Evolutionary conservation across 495 filamentous ascomycete genomes (phyloP).

Genomic region (Rostrohypoxylon terebratum): DNA sequence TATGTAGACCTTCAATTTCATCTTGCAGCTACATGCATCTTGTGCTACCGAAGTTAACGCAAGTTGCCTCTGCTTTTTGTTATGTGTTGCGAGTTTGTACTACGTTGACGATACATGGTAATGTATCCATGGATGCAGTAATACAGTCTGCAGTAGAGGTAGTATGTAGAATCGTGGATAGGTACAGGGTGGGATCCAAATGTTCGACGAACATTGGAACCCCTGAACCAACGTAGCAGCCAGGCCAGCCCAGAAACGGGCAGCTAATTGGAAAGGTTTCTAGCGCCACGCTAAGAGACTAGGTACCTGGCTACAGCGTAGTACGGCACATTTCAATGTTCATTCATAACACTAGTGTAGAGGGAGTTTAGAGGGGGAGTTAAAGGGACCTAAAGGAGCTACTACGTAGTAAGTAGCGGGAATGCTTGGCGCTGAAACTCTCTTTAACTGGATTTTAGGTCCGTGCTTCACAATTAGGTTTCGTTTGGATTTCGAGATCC

Average conservation of each 20-base stretch:
- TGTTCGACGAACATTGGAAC: slow-evolving; percentile 8
- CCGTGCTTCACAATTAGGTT: slow-evolving; percentile 38
- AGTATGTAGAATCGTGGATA: not conserved
- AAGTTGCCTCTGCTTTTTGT: slow-evolving; percentile 7
- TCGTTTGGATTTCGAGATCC: slow-evolving; percentile 40
- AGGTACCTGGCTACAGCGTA: slow-evolving; percentile 10
- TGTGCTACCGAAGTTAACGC: slow-evolving; percentile 28
- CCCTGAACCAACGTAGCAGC: slow-evolving; percentile 37
- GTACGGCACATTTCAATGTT: slow-evolving; percentile 10
- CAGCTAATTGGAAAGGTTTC: slow-evolving; percentile 20
- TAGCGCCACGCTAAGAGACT: slow-evolving; percentile 25
- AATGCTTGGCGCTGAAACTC: slow-evolving; percentile 35
- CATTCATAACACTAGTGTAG: not conserved
- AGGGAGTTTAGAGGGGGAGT: too few relatives aligned
- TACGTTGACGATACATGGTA: too few relatives aligned
- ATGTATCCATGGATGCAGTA: too few relatives aligned
- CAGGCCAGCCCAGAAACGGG: slow-evolving; percentile 24
- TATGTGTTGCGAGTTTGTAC: not conserved
- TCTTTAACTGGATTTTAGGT: slow-evolving; percentile 2
- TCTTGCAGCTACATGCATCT: slow-evolving; percentile 25
- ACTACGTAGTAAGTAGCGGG: slow-evolving; percentile 35
- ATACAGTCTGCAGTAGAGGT: too few relatives aligned
- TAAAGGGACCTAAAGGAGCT: slow-evolving; percentile 10
- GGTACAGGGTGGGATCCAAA: not conserved
- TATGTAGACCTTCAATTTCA: slow-evolving; percentile 39